A percentile compares a stretch with the other conserved stretches of the same genome.
Conservation (phyloP, 1,284 basidiomycete genomes). For the Malassezia sp. region DNA sequence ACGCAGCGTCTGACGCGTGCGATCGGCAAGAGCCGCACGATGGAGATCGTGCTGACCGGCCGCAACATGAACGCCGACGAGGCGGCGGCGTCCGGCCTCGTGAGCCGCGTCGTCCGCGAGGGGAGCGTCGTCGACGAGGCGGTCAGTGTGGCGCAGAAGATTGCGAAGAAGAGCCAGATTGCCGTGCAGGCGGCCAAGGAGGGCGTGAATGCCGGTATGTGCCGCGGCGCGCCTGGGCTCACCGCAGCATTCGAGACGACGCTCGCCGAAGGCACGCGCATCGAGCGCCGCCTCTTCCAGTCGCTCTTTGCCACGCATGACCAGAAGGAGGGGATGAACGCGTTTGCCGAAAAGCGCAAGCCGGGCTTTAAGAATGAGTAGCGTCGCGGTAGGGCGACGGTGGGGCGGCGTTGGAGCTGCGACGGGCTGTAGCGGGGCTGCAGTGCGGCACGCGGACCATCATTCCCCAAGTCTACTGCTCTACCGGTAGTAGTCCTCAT, state of each 20-base stretch:
- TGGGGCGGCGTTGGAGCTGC: too few species aligned
- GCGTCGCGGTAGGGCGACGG: neutral
- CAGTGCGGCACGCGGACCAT: too few species aligned
- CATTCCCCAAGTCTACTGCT: too few species aligned
- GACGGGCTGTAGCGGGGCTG: too few species aligned
- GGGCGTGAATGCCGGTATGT: slow-evolving; percentile 75
- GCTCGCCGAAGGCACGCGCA: slow-evolving; percentile 68
- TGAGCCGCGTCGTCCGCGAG: slow-evolving; percentile 61
- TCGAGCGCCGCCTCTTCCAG: slow-evolving; percentile 86
- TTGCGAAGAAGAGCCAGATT: slow-evolving; percentile 73
- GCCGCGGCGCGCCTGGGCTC: neutral
- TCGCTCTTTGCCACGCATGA: slow-evolving; percentile 84
- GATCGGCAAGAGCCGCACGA: slow-evolving; percentile 84
- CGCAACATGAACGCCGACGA: slow-evolving; percentile 61
- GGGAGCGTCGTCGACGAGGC: slow-evolving; percentile 76
- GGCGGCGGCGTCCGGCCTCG: slow-evolving; percentile 73
- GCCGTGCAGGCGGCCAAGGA: slow-evolving; percentile 88
- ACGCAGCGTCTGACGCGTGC: slow-evolving; percentile 71
- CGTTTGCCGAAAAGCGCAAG: slow-evolving; percentile 94
- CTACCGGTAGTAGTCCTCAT: slow-evolving; percentile 17
- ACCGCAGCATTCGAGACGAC: slow-evolving; percentile 60
- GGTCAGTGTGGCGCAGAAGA: slow-evolving; percentile 64
- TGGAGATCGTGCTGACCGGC: slow-evolving; percentile 90
- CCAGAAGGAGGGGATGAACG: slow-evolving; percentile 94
- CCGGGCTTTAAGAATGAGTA: slow-evolving; percentile 36